Evolutionary conservation across 805 yeast species (phyloP).

Genomic region (Candida incommunis): DNA sequence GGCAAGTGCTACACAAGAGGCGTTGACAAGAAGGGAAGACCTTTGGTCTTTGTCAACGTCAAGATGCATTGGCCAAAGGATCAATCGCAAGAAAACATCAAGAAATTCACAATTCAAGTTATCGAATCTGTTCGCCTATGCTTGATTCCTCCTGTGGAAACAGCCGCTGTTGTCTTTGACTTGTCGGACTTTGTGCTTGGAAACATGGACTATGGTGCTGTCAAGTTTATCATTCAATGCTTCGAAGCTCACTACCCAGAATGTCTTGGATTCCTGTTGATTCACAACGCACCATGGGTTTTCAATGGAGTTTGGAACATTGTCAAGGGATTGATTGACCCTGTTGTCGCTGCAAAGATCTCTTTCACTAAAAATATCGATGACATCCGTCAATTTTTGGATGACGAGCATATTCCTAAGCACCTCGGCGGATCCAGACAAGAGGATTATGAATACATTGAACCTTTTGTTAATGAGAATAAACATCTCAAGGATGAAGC

Average conservation of each 20-base stretch:
- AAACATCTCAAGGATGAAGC: slow-evolving; percentile 29
- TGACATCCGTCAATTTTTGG: slow-evolving; percentile 55
- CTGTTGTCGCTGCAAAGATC: slow-evolving; percentile 87
- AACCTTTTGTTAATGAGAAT: slow-evolving; percentile 50
- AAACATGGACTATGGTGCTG: slow-evolving; percentile 87
- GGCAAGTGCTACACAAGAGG: slow-evolving; percentile 71
- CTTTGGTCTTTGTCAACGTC: slow-evolving; percentile 72
- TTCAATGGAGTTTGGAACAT: slow-evolving; percentile 91
- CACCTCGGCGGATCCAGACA: slow-evolving; percentile 63
- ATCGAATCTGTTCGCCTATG: slow-evolving; percentile 76
- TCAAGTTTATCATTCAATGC: slow-evolving; percentile 74
- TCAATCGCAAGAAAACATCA: slow-evolving; percentile 57
- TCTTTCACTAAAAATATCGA: slow-evolving; percentile 58
- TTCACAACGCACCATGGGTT: slow-evolving; percentile 95
- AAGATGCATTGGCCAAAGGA: slow-evolving; percentile 56
- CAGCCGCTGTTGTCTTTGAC: slow-evolving; percentile 76
- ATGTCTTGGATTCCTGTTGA: slow-evolving; percentile 66
- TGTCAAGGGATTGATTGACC: slow-evolving; percentile 88
- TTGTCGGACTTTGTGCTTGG: slow-evolving; percentile 72
- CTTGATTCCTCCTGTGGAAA: slow-evolving; percentile 61
- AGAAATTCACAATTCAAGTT: slow-evolving; percentile 55
- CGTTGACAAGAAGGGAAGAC: slow-evolving; percentile 56
- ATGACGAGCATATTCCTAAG: slow-evolving; percentile 44
- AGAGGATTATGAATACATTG: slow-evolving; percentile 42
- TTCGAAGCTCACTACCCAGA: slow-evolving; percentile 98